These are phyloP conservation scores for Ceratobasidium sp. DNA, from an alignment of 1,284 basidiomycete genomes.

Conservation along the genomic window DNA sequence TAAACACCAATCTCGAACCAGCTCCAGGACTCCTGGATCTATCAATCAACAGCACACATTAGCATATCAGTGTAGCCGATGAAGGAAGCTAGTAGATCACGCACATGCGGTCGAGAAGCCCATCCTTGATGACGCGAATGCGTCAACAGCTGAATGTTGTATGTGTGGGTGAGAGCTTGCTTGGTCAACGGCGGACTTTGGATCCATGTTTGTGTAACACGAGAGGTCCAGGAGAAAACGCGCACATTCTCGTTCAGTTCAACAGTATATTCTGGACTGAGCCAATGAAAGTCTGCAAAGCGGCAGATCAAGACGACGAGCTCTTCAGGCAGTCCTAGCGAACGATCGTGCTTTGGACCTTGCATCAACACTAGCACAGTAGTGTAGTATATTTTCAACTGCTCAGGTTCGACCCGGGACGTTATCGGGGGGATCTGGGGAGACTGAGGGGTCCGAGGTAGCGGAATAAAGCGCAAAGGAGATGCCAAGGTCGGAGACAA, in stretches of 20 bases:
- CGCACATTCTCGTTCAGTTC: not conserved
- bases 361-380: constrained; percentile 1
- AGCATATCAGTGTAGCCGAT: not conserved
- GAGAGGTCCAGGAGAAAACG: not conserved
- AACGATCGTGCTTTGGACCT: not conserved
- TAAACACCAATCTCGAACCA: constrained; percentile 27
- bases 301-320: not conserved
- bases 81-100: not conserved
- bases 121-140: constrained; percentile 21
- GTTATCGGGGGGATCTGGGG: not conserved
- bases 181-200: not conserved
- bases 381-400: not conserved
- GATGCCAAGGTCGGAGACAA: too few relatives aligned
- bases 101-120: not conserved
- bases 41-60: not conserved
- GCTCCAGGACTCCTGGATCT: constrained; percentile 10
- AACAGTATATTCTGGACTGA: not conserved
- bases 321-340: not conserved
- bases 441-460: too few relatives aligned
- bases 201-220: constrained; percentile 2
- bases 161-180: not conserved
- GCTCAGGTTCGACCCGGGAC: not conserved
- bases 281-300: not conserved
- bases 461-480: too few relatives aligned
- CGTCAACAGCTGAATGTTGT: constrained; percentile 3